Percentiles rank a stretch among this genome's conserved stretches.
phyloP scores from a whole-genome alignment of 176 grass and related monocot genomes.

The Phragmites australis region DNA sequence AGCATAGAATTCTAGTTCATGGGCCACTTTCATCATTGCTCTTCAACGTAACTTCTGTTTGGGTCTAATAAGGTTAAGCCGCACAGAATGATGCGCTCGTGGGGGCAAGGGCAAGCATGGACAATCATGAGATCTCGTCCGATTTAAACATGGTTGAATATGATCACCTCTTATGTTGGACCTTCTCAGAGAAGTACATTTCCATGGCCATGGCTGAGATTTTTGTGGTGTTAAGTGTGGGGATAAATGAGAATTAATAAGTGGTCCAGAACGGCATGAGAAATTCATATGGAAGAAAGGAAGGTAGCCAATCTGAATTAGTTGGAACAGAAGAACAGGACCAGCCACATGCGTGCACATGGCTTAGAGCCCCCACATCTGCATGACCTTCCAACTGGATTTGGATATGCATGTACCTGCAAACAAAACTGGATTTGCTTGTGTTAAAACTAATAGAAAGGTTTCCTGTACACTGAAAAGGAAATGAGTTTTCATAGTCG shows the following conservation, averaged over 20 bases:
- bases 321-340: conserved; percentile 44
- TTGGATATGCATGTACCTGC: conserved; percentile 30
- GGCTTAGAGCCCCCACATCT: conserved; percentile 38
- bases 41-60: conserved; percentile 36
- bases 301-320: conserved; percentile 39
- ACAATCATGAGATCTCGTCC: conserved; percentile 45
- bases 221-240: conserved; percentile 36
- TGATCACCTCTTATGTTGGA: conserved; percentile 22
- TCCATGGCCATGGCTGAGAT: conserved; percentile 26
- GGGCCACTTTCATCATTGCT: conserved; percentile 41
- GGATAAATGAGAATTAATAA: conserved; percentile 22
- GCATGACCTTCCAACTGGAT: conserved; percentile 27
- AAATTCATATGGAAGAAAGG: conserved; percentile 27
- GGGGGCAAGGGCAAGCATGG: conserved; percentile 33
- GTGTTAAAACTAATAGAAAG: background rate
- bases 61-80: conserved; percentile 40
- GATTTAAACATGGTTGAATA: conserved; percentile 40
- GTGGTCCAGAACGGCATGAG: conserved; percentile 30
- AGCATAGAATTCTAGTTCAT: background rate
- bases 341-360: conserved; percentile 51
- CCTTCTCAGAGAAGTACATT: conserved; percentile 48
- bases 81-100: background rate
- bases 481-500: background rate
- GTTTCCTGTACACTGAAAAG: background rate
- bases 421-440: conserved; percentile 19